Conservation (phyloP, 495 filamentous ascomycete genomes). For the Penicillium goetzii region DNA sequence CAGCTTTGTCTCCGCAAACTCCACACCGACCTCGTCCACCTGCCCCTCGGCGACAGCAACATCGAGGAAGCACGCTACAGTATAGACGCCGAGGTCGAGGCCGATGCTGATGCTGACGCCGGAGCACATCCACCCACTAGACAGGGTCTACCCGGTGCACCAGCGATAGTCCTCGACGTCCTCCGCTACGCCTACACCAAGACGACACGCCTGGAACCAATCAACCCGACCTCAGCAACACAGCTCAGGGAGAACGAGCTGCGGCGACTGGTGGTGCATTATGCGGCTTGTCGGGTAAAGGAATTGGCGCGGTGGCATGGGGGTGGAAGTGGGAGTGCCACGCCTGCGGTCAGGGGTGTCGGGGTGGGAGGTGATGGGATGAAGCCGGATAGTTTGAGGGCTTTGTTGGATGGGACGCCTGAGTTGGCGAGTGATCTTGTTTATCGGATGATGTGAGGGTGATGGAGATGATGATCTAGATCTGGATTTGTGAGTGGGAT, state of each 20-base stretch:
- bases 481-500: not conserved
- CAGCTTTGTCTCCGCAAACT: slow-evolving; percentile 51
- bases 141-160: slow-evolving; percentile 34
- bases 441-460: slow-evolving; percentile 46
- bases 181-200: slow-evolving; percentile 49
- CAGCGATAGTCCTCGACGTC: slow-evolving; percentile 44
- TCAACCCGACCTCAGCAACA: slow-evolving; percentile 47
- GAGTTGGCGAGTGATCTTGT: slow-evolving; percentile 53
- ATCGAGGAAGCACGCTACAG: not conserved
- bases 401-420: slow-evolving; percentile 44
- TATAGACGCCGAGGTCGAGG: no score
- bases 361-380: slow-evolving; percentile 16
- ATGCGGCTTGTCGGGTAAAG: slow-evolving; percentile 50
- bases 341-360: slow-evolving; percentile 26
- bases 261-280: slow-evolving; percentile 47
- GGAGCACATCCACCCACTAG: not conserved
- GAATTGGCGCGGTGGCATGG: slow-evolving; percentile 45
- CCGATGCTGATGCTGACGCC: slow-evolving; percentile 16
- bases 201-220: slow-evolving; percentile 49
- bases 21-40: slow-evolving; percentile 41
- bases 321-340: slow-evolving; percentile 34
- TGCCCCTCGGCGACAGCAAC: slow-evolving; percentile 29
- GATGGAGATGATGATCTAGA: not conserved
- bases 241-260: slow-evolving; percentile 52
- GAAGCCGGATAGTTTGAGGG: slow-evolving; percentile 38